Conservation (phyloP, 2,329 filamentous ascomycete species). For the Ustilaginoidea virens region DNA sequence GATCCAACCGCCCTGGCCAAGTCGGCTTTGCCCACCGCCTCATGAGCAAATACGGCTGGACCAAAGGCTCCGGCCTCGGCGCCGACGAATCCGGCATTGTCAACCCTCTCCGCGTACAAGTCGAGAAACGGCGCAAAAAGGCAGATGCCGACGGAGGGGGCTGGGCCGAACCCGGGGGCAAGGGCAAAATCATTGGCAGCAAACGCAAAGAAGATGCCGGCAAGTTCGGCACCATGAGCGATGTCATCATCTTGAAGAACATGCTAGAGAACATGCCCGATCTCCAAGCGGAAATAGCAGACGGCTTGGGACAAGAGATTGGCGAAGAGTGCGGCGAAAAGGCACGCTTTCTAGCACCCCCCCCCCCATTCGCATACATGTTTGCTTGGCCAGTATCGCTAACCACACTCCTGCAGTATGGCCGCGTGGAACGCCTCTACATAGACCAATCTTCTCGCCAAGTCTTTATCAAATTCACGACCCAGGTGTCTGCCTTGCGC, state of each 20-base stretch:
- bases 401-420: conserved; percentile 55
- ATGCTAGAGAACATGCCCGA: conserved; percentile 77
- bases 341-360: conserved; percentile 28
- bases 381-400: too few species aligned
- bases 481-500: conserved; percentile 66
- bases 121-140: conserved; percentile 73
- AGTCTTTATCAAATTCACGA: conserved; percentile 91
- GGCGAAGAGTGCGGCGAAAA: conserved; percentile 83
- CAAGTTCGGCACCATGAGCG: conserved; percentile 59
- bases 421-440: conserved; percentile 64
- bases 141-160: conserved; percentile 67
- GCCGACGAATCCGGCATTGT: conserved; percentile 70
- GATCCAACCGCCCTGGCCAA: conserved; percentile 60
- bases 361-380: not conserved
- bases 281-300: conserved; percentile 60
- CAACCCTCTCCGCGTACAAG: conserved; percentile 65
- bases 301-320: conserved; percentile 77
- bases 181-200: conserved; percentile 70
- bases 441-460: conserved; percentile 49
- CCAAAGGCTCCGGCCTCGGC: conserved; percentile 73
- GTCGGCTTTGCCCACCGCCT: conserved; percentile 74
- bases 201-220: conserved; percentile 32
- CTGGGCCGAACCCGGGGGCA: conserved; percentile 52
- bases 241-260: conserved; percentile 66
- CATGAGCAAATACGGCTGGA: conserved; percentile 91